Base-by-base conservation (phyloP, 805 yeast species). In the Wickerhamiella azyma region DNA sequence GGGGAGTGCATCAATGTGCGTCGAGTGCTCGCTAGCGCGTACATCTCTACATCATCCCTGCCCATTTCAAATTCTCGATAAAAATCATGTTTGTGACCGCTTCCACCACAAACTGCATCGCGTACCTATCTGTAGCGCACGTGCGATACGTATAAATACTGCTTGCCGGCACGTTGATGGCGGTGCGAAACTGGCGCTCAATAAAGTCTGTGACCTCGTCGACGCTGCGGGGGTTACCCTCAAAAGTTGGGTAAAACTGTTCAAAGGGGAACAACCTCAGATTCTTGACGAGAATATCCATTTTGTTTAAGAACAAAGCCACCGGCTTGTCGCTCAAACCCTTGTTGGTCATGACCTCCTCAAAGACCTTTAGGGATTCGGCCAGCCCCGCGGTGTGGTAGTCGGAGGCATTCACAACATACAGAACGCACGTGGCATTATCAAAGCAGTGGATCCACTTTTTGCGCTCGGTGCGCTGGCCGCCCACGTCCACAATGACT, bases 371-470 rank as follows among this genome's bases (percentile, higher is more conserved):
- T 44, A 92, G 73, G 1, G 96, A 77, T 65, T 92, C 98, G 54
- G 78, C 83, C 83, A 92, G 81, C 56, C 97, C 72, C 64, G 88
- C 88, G n/a, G 21, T 24, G 9, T 39, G 36, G 61, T 85, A 92
- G 66, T 92, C 98, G 41, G 85, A 77, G 21, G 85, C 78, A 0
- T 96, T 96, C 16, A 83, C 72, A 7, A 89, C 95, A 62, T 85
- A 92, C 33, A 89, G 62, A 0, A 94, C 81, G 3, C 94, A 83
- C 0, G 94, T 81, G 42, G 89, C 83, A 51, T 82, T 85, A 57
- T 88, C 92, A 63, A 92, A 92, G 59, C 95, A 85, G 64, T 92
- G 94, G 51, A 92, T 86, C 98, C 98, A 92, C 63, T 92, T 89
- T 58, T 83, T 84, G 45, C 98, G 77, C 66, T 92, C 98, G 2